phyloP scores from a whole-genome alignment of 164 flowering plant species.

The Amborella trichopoda region DNA sequence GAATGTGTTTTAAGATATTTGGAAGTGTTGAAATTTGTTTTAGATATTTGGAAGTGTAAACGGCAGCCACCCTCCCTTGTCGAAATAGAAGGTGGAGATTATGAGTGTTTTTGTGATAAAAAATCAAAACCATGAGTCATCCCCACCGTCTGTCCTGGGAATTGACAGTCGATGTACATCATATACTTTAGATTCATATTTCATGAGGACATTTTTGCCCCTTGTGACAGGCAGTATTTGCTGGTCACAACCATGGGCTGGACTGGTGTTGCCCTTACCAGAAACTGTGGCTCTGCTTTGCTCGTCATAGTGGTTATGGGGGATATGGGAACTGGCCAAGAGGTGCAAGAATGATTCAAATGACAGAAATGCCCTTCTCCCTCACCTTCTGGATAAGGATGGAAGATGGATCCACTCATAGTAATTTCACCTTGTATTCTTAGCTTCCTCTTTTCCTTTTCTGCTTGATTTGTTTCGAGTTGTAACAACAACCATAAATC shows the following conservation, averaged over 20 bases:
- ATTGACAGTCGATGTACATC: no score
- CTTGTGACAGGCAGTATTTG: constrained; percentile 64
- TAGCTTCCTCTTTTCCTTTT: constrained; percentile 3
- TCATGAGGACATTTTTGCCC: no score
- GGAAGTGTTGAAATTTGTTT: no score
- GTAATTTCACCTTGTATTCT: constrained; percentile 40
- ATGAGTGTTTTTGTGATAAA: no score
- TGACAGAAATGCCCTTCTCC: constrained; percentile 44
- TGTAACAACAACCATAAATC: not conserved
- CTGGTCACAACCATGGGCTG: constrained; percentile 87
- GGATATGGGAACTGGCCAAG: constrained; percentile 84
- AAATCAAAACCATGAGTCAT: no score
- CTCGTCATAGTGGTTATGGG: constrained; percentile 87
- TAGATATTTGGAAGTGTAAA: no score
- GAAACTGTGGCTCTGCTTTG: constrained; percentile 80
- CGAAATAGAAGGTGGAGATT: no score
- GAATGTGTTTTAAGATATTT: no score
- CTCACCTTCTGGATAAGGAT: constrained; percentile 84
- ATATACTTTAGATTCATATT: no score
- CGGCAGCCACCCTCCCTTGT: no score
- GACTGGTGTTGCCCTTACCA: constrained; percentile 90
- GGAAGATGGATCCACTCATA: constrained; percentile 62
- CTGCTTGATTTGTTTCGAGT: not conserved
- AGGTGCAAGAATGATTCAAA: constrained; percentile 72
- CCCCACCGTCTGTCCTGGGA: no score